Evolutionary conservation across 495 filamentous ascomycete genomes (phyloP), one percentile per base, ranked within the genome.

Genomic region (Penicillium coprophilum): DNA sequence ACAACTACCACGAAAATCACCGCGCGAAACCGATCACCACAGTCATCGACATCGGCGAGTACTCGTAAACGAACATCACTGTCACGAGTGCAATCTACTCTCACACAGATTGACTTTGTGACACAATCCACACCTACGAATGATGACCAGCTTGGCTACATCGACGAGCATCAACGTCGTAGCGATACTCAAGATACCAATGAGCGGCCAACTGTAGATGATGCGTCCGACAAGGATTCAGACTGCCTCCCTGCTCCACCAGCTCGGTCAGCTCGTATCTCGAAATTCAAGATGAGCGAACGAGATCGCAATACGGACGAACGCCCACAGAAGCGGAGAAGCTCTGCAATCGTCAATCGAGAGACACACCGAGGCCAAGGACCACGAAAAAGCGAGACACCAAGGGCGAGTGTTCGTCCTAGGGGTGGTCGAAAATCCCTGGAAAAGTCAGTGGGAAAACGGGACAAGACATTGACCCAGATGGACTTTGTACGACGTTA

Each of bases 71-170:
- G 55, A 28, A 60, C 8, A 11, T 60, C 65, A 0, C 20, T 68
- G 7, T 50, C 64, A 13, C 51, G 40, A 13, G 63, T 61, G 3
- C 76, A 77, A 34, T 63, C 73, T 2, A 79, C 76, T 4, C 64
- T 79, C 15, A 79, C 76, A 2, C 76, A 79, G 44, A 72, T 79
- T 31, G 72, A 75, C 32, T 77, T 74, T 46, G 73, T 77, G 31
- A 67, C 70, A 2, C 64, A 61, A 39, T 31, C 57, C 46, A 39
- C 65, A 48, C 56, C 56, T 23, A 50, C 44, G 5, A 63, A 72
- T 39, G 63, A 77, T 50, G 71, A 75, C 28, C 57, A 67, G 30
- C 65, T 70, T 7, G 61, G 71, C 17, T 75, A 74, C 55, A 62
- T 75, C 32, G 56, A 63, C n/a, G 56, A 57, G 31, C 13, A 46